Base-by-base conservation (phyloP, 176 grass and related monocot species). In the Leersia perrieri region DNA sequence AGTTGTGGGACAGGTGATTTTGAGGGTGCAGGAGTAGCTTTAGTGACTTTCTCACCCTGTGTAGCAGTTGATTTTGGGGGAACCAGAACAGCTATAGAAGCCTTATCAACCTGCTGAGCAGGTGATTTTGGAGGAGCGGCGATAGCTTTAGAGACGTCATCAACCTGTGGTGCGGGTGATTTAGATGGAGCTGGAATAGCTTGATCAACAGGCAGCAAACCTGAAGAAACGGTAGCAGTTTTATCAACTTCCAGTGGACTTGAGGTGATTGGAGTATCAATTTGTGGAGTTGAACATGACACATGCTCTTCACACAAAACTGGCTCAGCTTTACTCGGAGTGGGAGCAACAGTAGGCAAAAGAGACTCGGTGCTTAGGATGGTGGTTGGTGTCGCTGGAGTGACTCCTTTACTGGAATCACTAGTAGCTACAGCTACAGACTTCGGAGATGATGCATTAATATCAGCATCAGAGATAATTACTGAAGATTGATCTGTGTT, bases 261-360 rank as follows among this genome's bases (percentile, higher is more conserved):
- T 12, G 72, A 65, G 33, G 72, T 79, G 34, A 26, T 55, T 66
- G 40, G 57, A 77, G 72, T 20, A 74, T 82, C 82, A 15, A 30
- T 85, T 66, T 88, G 75, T 10, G 63, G 65, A 33, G 64, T 83
- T 61, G 70, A 82, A 87, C 68, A 62, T 75, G 73, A 79, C 57
- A 77, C 61, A 47, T 63, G 27, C 34, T 82, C 85, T 71, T 90
- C 77, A 58, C 66, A 33, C 60, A 66, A 81, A 81, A 65, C 64
- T 73, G 76, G 71, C 51, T 86, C 78, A 22, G 7, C 64, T 49
- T 74, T 76, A 57, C 22, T 88, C 49, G 11, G 51, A 47, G 87
- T 69, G 27, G 84, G 39, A 22, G 26, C 67, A 64, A 32, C 71
- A 73, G 42, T 53, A 79, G 63, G 83, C 68, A 85, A n/a, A n/a